Base-by-base conservation (phyloP, 2,329 filamentous ascomycete genomes). In the Daldinia sp. region DNA sequence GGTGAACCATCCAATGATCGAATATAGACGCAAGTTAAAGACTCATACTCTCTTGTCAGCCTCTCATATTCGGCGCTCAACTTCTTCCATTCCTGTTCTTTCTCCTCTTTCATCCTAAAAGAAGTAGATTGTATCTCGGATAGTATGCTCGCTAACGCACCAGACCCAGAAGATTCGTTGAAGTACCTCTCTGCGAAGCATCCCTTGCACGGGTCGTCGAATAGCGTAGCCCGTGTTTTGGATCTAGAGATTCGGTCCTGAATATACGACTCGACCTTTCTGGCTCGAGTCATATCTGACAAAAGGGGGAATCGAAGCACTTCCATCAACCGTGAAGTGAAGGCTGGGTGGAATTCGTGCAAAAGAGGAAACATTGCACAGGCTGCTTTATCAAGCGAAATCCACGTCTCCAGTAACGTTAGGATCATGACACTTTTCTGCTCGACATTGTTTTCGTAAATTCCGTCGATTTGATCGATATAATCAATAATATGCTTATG, bases 341-440 rank as follows among this genome's bases (percentile, higher is more conserved):
- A 85, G 0, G 81, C 78, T 0, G 88, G 86, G 30, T 86, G 80
- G 60, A 84, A 91, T 0, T 86, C 76, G 0, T 54, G 28, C 0
- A 92, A 75, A 0, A 90, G 75, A 0, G 85, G 83, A 54, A 81
- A 87, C 0, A 70, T 60, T 0, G 55, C 6, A 0, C 80, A 78
- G 0, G 85, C 83, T 12, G 74, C 75, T 10, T 78, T 71, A 67
- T 92, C 90, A 75, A 90, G 82, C 1, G 75, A 72, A 1, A 85
- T 74, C 89, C 89, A 92, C 0, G 88, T 70, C 62, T 88, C 84
- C 74, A 91, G 82, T 0, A 87, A 54, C 6, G 79, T 83, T 0
- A 92, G 79, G 0, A 90, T 75, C 73, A 86, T 82, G 0, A 78
- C 63, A 9, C 87, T 88, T 68, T 82, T 84, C 23, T 85, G 81